These are phyloP conservation scores for Staphylotrichum longicolle DNA, from an alignment of 495 filamentous ascomycete species.

Conservation along the genomic window DNA sequence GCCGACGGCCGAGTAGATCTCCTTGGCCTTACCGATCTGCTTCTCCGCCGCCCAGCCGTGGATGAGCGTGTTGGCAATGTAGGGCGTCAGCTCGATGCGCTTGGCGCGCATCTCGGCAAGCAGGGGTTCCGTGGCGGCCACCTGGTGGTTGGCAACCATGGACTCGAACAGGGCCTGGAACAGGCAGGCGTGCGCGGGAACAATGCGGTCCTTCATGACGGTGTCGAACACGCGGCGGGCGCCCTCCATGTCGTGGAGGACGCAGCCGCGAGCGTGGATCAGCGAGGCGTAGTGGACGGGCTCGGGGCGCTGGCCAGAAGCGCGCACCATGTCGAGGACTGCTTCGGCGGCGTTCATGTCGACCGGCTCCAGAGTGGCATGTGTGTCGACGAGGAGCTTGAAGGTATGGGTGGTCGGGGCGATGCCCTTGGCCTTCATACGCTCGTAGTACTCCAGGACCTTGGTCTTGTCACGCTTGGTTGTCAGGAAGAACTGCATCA, in stretches of 20 bases:
- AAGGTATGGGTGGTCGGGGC: slow-evolving; percentile 92
- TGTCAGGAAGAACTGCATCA: slow-evolving; percentile 99
- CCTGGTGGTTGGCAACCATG: slow-evolving; percentile 90
- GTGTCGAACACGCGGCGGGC: slow-evolving; percentile 79
- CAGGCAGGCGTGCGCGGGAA: slow-evolving; percentile 75
- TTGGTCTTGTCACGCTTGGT: slow-evolving; percentile 94
- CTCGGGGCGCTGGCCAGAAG: slow-evolving; percentile 72
- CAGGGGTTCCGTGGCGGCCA: slow-evolving; percentile 70
- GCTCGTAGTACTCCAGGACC: slow-evolving; percentile 92
- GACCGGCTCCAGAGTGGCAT: slow-evolving; percentile 89
- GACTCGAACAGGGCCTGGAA: slow-evolving; percentile 95
- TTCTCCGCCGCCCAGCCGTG: slow-evolving; percentile 91
- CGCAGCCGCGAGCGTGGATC: slow-evolving; percentile 94
- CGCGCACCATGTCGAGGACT: slow-evolving; percentile 74
- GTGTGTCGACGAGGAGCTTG: slow-evolving; percentile 94
- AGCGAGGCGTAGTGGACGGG: slow-evolving; percentile 93
- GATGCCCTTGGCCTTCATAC: slow-evolving; percentile 85
- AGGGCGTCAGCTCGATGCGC: slow-evolving; percentile 83
- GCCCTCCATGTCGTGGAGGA: slow-evolving; percentile 82
- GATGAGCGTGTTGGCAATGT: slow-evolving; percentile 99
- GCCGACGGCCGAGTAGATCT: slow-evolving; percentile 72
- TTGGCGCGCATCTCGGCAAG: slow-evolving; percentile 69
- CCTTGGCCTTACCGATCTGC: slow-evolving; percentile 72
- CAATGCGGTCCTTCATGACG: slow-evolving; percentile 62
- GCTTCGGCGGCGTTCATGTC: slow-evolving; percentile 88